Conservation (phyloP, 73 alveolate genomes). For the Paramecium biaurelia region DNA sequence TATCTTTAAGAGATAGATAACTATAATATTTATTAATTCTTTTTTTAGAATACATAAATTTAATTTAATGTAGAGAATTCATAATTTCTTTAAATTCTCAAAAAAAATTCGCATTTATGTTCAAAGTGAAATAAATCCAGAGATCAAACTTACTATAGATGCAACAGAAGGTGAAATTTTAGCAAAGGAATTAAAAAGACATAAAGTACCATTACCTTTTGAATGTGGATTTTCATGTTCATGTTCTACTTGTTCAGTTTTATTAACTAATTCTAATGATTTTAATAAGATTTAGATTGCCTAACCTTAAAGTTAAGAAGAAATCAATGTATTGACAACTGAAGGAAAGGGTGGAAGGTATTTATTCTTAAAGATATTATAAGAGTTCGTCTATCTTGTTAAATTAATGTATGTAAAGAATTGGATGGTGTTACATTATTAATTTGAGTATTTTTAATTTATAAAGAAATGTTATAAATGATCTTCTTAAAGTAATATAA, state of each 20-base stretch:
- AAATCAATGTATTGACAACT: not conserved
- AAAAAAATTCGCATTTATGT: not conserved
- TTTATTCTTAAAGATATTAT: not conserved
- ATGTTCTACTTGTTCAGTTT: constrained; percentile 35
- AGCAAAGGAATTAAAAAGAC: not conserved
- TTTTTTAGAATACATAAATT: not conserved
- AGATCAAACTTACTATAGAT: not conserved
- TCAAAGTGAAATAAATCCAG: constrained; percentile 24
- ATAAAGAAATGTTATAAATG: not conserved
- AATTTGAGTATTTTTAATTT: not conserved
- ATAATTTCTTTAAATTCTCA: not conserved
- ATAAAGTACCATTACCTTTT: constrained; percentile 36
- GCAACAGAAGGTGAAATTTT: constrained; percentile 2
- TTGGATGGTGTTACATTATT: constrained; percentile 5
- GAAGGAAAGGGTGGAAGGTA: constrained; percentile 27
- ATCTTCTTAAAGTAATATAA: not conserved
- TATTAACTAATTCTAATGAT: not conserved
- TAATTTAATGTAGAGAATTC: not conserved
- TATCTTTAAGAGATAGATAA: not conserved
- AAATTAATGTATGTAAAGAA: constrained; percentile 8
- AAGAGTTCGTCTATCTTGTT: constrained; percentile 33
- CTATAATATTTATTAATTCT: no score
- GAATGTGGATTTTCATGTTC: constrained; percentile 40
- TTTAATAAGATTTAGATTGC: not conserved
- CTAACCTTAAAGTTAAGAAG: not conserved